A percentile compares a stretch with the other conserved stretches of the same genome.
Evolutionary conservation across 169 alveolate species (phyloP).

Genomic region (Fabrea salina): DNA sequence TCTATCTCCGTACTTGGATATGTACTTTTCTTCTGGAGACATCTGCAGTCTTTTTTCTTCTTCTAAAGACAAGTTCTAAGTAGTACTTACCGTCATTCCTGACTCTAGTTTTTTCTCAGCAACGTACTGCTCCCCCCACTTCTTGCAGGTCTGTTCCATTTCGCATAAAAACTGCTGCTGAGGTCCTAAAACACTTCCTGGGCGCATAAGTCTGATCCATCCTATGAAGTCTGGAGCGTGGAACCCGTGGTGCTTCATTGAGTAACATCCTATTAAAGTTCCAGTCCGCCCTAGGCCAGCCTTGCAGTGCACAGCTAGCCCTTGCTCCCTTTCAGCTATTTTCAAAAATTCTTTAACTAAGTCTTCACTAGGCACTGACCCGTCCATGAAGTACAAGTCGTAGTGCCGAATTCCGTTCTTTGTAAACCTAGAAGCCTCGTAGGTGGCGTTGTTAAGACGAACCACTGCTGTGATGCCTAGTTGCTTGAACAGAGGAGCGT

Average conservation of each 20-base stretch:
- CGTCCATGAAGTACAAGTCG: slow-evolving; percentile 87
- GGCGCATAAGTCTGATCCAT: slow-evolving; percentile 90
- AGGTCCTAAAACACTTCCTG: slow-evolving; percentile 97
- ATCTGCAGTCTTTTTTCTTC: neutral
- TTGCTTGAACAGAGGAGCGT: slow-evolving; percentile 85
- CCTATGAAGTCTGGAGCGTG: slow-evolving; percentile 93
- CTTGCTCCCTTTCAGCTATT: slow-evolving; percentile 85
- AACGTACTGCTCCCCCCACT: slow-evolving; percentile 14
- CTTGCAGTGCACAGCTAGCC: slow-evolving; percentile 95
- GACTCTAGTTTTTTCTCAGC: too few relatives aligned
- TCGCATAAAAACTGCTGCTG: slow-evolving; percentile 75
- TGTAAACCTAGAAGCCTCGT: slow-evolving; percentile 78
- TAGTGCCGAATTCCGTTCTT: slow-evolving; percentile 75
- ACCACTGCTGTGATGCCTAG: slow-evolving; percentile 84
- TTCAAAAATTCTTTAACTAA: slow-evolving; percentile 82
- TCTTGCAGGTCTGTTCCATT: slow-evolving; percentile 11
- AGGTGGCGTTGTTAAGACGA: slow-evolving; percentile 88
- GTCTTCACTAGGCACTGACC: slow-evolving; percentile 88
- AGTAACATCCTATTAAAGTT: slow-evolving; percentile 90
- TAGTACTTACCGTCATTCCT: too few relatives aligned
- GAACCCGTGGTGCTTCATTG: slow-evolving; percentile 85
- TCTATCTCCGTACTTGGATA: slow-evolving; percentile 48
- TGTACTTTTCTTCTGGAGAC: slow-evolving; percentile 25
- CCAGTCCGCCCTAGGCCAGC: slow-evolving; percentile 98
- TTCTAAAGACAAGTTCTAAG: neutral